Evolutionary conservation across 345 rosid species (phyloP).

Genomic region (Lepidium africanum): DNA sequence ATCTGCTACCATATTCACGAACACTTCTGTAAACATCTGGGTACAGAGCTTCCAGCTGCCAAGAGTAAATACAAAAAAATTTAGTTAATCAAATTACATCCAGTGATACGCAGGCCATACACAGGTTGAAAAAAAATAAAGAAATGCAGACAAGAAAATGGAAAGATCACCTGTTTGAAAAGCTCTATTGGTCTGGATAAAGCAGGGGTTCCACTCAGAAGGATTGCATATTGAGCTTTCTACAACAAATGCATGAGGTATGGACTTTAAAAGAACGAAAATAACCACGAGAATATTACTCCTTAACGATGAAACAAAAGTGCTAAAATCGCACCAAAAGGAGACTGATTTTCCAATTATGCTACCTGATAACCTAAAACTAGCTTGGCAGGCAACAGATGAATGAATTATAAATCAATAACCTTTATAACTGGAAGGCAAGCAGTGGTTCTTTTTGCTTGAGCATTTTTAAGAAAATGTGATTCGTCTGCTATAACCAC

Average conservation of each 20-base stretch:
- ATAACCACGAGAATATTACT: neutral
- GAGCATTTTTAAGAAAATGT: constrained; percentile 88
- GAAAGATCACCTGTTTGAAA: constrained; percentile 66
- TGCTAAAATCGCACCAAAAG: neutral
- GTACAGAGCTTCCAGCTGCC: constrained; percentile 87
- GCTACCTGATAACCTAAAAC: neutral
- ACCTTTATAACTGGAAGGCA: constrained; percentile 92
- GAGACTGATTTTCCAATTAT: neutral
- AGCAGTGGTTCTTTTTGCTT: constrained; percentile 87
- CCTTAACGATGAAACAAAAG: neutral
- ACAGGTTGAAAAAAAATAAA: neutral
- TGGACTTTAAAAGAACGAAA: neutral
- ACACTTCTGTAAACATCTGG: constrained; percentile 79
- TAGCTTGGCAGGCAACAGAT: neutral
- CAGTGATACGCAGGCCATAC: neutral
- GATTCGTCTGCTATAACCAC: constrained; percentile 98
- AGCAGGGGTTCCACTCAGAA: constrained; percentile 97
- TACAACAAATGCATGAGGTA: constrained; percentile 29
- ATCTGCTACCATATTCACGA: constrained; percentile 80
- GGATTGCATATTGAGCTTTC: constrained; percentile 82
- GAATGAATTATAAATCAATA: neutral
- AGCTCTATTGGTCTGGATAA: constrained; percentile 94
- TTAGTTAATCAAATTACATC: neutral
- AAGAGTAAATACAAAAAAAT: neutral
- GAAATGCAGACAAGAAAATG: neutral